These are phyloP conservation scores for Spatholobus suberectus DNA, from an alignment of 306 rosid species.

Conservation along the genomic window DNA sequence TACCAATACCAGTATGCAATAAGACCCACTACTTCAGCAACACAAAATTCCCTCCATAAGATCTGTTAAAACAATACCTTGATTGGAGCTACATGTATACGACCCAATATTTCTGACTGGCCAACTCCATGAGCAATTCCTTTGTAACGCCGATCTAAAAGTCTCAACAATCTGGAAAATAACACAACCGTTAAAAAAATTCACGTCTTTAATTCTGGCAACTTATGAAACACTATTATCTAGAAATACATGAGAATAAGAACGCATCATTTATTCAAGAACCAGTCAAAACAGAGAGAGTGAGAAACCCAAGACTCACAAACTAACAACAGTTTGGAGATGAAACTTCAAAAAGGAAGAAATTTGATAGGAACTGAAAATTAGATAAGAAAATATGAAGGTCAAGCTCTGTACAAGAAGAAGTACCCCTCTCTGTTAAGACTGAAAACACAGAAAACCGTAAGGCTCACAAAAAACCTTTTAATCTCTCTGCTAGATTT, in stretches of 20 bases:
- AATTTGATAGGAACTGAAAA: background rate
- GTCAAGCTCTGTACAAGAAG: background rate
- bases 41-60: background rate
- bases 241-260: slow-evolving; percentile 7
- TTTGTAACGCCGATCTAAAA: slow-evolving; percentile 89
- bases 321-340: background rate
- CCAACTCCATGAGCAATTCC: slow-evolving; percentile 99
- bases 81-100: slow-evolving; percentile 96
- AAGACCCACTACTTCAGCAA: slow-evolving; percentile 11
- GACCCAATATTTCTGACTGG: slow-evolving; percentile 94
- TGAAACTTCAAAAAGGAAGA: slow-evolving; percentile 10
- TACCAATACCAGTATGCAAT: background rate
- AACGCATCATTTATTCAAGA: background rate
- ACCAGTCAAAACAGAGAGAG: background rate
- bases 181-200: slow-evolving; percentile 33
- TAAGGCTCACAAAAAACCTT: background rate
- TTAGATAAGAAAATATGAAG: background rate
- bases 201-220: slow-evolving; percentile 30
- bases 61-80: slow-evolving; percentile 62
- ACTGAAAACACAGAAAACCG: background rate
- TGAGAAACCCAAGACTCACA: background rate
- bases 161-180: slow-evolving; percentile 85
- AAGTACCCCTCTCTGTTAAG: background rate
- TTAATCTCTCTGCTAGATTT: background rate
- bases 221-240: slow-evolving; percentile 11